Conservation (phyloP, 768 basidiomycete genomes). For the Solioccasus polychromus region DNA sequence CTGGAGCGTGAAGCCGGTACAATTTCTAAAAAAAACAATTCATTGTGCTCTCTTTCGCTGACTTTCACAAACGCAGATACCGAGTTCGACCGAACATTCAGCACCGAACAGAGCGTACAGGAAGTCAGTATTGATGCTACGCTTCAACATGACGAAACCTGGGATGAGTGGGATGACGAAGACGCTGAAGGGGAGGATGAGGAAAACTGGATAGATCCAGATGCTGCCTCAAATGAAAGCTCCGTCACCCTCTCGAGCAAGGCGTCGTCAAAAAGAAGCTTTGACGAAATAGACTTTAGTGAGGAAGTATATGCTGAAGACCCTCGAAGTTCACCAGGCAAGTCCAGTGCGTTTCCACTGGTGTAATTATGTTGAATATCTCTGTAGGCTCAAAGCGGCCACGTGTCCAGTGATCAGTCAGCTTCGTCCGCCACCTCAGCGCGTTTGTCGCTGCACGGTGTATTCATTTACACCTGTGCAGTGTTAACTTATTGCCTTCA, state of each 20-base stretch:
- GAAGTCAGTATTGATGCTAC: slow-evolving; percentile 16
- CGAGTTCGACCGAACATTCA: slow-evolving; percentile 27
- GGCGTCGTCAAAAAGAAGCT: slow-evolving; percentile 46
- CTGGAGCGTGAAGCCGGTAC: slow-evolving; percentile 33
- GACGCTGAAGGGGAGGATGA: slow-evolving; percentile 48
- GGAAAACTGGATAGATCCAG: slow-evolving; percentile 45
- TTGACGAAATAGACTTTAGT: slow-evolving; percentile 45
- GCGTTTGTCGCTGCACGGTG: slow-evolving; percentile 1
- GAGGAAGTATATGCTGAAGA: slow-evolving; percentile 37
- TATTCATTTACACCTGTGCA: slow-evolving; percentile 3
- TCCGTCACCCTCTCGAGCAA: slow-evolving; percentile 56
- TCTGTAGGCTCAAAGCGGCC: slow-evolving; percentile 43
- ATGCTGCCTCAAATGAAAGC: slow-evolving; percentile 48
- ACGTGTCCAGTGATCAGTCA: slow-evolving; percentile 34
- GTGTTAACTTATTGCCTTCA: slow-evolving; percentile 29
- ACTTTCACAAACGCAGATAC: slow-evolving; percentile 18
- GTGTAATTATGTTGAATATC: not conserved
- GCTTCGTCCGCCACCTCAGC: not conserved
- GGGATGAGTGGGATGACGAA: slow-evolving; percentile 33
- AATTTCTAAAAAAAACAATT: too few relatives aligned
- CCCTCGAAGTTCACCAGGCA: slow-evolving; percentile 46
- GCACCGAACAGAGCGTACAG: slow-evolving; percentile 14
- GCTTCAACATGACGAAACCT: slow-evolving; percentile 16
- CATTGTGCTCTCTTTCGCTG: not conserved
- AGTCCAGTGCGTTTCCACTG: not conserved